Evolutionary conservation across 108 stramenopile genomes (phyloP), one percentile per base, ranked within the genome.

Genomic region (Skeletonema menzelii): DNA sequence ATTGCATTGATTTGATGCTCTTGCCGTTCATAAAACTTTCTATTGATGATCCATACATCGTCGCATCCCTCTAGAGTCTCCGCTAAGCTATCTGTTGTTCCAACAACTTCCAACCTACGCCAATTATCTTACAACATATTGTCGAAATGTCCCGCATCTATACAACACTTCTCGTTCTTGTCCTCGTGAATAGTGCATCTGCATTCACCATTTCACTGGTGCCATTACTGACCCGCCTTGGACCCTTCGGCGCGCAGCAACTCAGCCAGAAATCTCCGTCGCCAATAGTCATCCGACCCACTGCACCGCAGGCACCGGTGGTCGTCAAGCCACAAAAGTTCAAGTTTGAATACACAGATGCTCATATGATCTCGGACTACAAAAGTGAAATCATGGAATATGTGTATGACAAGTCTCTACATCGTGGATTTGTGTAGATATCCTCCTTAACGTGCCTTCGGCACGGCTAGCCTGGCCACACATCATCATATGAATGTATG

Each of bases 271-370:
- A 37, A 12, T 10, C 35, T 37, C 35, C 35, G 46, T 47, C 46
- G 19, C 46, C 46, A 47, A 19, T 47, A 19, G 46, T 19, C 19
- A 12, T 12, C n/a, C 4, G 17, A 17, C 19, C 46, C 46, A 47
- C 46, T 19, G 5, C 17, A 47, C 46, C 46, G 4, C n/a, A 47
- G 46, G 5, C 46, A 47, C 19, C 17, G 12, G 40, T 42, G 5
- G 35, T 10, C 46, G 19, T 20, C 6, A 19, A 47, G 59, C 59
- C 59, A 32, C 19, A 32, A 8, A 59, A 28, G 6, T 59, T 59
- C 59, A 59, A 59, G 59, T 59, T 59, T 32, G 59, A 59, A 32
- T 59, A 59, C 59, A n/a, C 27, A 15, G 59, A 59, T 32, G 34
- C 34, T 59, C 59, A 32, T 34, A 59, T 59, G 59, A 59, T 59